phyloP scores from a whole-genome alignment of 345 rosid genomes.

The Noccaea caerulescens region DNA sequence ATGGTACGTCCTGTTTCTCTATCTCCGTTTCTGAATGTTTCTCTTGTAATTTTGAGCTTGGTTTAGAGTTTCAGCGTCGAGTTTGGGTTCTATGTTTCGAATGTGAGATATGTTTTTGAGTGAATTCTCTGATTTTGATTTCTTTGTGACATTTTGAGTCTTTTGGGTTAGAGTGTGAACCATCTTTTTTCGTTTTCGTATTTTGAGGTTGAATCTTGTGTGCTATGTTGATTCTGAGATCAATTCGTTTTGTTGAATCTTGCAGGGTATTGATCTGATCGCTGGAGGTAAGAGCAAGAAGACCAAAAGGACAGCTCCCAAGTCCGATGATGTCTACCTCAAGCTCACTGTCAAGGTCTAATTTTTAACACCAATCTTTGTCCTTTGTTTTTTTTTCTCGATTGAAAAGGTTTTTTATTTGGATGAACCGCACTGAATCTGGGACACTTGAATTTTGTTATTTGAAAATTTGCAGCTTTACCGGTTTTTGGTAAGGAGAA shows the following conservation, averaged over 20 bases:
- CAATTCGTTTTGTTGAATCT: slow-evolving; percentile 1
- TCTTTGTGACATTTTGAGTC: neutral
- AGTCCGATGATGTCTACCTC: slow-evolving; percentile 92
- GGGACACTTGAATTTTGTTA: neutral
- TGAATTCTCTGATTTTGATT: neutral
- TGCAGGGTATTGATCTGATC: slow-evolving; percentile 87
- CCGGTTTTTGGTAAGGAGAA: slow-evolving; percentile 87
- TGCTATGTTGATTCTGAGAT: slow-evolving; percentile 8
- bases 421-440: neutral
- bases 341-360: slow-evolving; percentile 89
- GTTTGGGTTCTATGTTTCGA: neutral
- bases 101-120: neutral
- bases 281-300: slow-evolving; percentile 98
- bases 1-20: slow-evolving; percentile 15
- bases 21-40: neutral
- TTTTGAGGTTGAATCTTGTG: neutral
- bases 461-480: slow-evolving; percentile 55
- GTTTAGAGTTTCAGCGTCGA: neutral
- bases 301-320: slow-evolving; percentile 82
- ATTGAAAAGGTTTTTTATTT: neutral
- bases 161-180: neutral
- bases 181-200: neutral
- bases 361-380: neutral
- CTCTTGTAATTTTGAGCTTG: neutral
- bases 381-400: neutral